Percentiles rank a stretch among this genome's conserved stretches.
phyloP scores from a whole-genome alignment of 2,329 filamentous ascomycete species.

The Penicillium brevicompactum region DNA sequence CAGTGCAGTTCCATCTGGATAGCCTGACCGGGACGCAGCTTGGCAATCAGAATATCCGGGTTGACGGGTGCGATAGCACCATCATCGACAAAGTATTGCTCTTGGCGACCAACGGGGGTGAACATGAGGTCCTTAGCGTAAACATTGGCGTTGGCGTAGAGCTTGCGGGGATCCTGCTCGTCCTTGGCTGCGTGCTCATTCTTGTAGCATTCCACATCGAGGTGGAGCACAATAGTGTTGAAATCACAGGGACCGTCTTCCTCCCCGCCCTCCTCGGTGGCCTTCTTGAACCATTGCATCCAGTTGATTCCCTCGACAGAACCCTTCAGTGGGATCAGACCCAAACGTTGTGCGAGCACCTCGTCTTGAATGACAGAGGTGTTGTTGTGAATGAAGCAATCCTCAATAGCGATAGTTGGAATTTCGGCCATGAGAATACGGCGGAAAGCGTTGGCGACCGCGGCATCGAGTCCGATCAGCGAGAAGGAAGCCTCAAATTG shows the following conservation, averaged over 20 bases:
- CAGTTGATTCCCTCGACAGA: conserved; percentile 75
- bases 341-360: conserved; percentile 86
- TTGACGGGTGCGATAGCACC: conserved; percentile 75
- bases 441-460: conserved; percentile 94
- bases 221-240: conserved; percentile 80
- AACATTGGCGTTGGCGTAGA: conserved; percentile 83
- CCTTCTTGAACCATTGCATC: conserved; percentile 80
- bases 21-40: conserved; percentile 86
- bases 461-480: conserved; percentile 85
- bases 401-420: conserved; percentile 90
- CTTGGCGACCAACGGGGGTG: conserved; percentile 73
- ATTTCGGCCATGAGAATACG: conserved; percentile 95
- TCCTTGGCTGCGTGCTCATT: conserved; percentile 71
- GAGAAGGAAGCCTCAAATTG: conserved; percentile 82
- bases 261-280: conserved; percentile 61
- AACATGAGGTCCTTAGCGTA: conserved; percentile 80
- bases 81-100: conserved; percentile 66
- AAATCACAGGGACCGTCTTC: conserved; percentile 62
- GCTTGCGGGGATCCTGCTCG: conserved; percentile 78
- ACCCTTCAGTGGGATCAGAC: conserved; percentile 86
- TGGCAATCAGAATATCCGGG: conserved; percentile 91
- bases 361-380: conserved; percentile 98
- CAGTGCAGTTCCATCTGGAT: conserved; percentile 89
- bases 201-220: conserved; percentile 78
- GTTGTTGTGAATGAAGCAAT: conserved; percentile 92